These are phyloP conservation scores for Cryphonectria japonica DNA, from an alignment of 2,329 filamentous ascomycete species.

Conservation along the genomic window DNA sequence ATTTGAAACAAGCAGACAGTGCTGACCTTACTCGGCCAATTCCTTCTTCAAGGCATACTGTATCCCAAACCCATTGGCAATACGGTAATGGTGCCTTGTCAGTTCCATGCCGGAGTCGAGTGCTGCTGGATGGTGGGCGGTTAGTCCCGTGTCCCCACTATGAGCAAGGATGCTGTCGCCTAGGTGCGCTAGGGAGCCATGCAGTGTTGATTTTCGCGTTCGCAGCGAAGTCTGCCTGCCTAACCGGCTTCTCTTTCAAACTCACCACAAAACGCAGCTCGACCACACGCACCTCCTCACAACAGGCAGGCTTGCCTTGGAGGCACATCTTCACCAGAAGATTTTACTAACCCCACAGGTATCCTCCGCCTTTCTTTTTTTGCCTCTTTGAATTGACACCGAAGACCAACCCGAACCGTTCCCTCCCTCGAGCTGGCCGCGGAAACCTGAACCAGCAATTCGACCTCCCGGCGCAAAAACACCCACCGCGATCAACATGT, in stretches of 20 bases:
- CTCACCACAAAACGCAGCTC: conserved; percentile 6
- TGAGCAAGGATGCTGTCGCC: conserved; percentile 24
- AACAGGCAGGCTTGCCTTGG: conserved; percentile 21
- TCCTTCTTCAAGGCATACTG: not conserved
- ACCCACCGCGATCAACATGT: conserved; percentile 36
- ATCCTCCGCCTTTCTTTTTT: not conserved
- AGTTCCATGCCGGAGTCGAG: not conserved
- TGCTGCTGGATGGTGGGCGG: conserved; percentile 10
- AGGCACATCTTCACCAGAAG: not conserved
- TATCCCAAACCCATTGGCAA: not conserved
- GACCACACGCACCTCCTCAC: conserved; percentile 15
- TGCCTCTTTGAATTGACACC: not conserved
- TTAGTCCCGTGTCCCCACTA: conserved; percentile 19
- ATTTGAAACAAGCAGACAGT: not conserved
- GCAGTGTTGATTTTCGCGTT: conserved; percentile 26
- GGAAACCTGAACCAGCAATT: not conserved
- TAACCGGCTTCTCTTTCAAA: not conserved
- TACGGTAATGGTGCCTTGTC: not conserved
- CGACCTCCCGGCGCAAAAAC: conserved; percentile 5
- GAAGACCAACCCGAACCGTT: not conserved
- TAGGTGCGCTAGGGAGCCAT: conserved; percentile 9
- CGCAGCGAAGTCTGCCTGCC: conserved; percentile 7
- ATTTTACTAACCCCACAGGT: conserved; percentile 19
- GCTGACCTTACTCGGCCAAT: not conserved
- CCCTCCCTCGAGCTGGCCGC: not conserved